Evolutionary conservation across 2,329 filamentous ascomycete genomes (phyloP).

Genomic region (Aspergillus eucalypticola): DNA sequence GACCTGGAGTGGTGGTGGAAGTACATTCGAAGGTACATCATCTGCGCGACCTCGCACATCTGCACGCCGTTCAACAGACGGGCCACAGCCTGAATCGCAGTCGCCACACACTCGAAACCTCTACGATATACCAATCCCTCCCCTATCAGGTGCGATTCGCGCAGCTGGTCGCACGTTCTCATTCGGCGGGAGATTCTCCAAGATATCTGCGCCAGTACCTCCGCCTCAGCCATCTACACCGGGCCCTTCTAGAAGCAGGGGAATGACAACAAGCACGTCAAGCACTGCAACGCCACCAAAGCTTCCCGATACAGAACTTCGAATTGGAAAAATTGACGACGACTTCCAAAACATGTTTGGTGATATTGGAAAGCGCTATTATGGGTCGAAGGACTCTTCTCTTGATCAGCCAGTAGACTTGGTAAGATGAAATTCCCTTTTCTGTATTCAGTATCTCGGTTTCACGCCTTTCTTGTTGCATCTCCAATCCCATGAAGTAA

Average conservation of each 20-base stretch:
- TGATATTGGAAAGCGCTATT: slow-evolving; percentile 41
- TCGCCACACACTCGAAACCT: slow-evolving; percentile 40
- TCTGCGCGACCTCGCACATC: slow-evolving; percentile 57
- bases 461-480: neutral
- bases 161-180: slow-evolving; percentile 56
- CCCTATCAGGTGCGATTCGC: slow-evolving; percentile 44
- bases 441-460: neutral
- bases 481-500: neutral
- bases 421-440: slow-evolving; percentile 22
- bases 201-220: slow-evolving; percentile 26
- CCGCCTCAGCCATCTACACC: slow-evolving; percentile 27
- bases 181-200: slow-evolving; percentile 49
- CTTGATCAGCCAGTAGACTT: slow-evolving; percentile 21
- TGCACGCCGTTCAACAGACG: slow-evolving; percentile 58
- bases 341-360: slow-evolving; percentile 57
- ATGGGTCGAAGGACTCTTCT: slow-evolving; percentile 26
- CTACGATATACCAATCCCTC: slow-evolving; percentile 45
- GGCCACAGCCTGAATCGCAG: slow-evolving; percentile 41
- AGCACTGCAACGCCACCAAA: slow-evolving; percentile 55
- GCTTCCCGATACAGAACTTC: slow-evolving; percentile 48
- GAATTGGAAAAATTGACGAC: slow-evolving; percentile 43
- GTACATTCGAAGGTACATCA: slow-evolving; percentile 47
- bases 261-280: slow-evolving; percentile 54
- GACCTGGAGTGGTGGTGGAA: slow-evolving; percentile 45
- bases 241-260: slow-evolving; percentile 43